Evolutionary conservation across 2,329 filamentous ascomycete genomes (phyloP).

Genomic region (Trichothecium roseum): DNA sequence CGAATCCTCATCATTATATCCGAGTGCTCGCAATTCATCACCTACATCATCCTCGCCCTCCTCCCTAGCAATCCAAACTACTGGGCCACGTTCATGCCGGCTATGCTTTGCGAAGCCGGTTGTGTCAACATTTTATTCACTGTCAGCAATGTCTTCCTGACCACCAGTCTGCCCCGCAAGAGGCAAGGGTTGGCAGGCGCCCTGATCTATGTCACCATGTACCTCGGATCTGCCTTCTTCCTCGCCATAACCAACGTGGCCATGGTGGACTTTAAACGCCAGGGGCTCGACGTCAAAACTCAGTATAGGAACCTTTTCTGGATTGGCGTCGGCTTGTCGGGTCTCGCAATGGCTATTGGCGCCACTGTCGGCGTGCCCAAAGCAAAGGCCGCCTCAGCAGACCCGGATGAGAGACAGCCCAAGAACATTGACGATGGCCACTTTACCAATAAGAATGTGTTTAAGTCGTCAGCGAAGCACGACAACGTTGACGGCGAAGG

Average conservation of each 20-base stretch:
- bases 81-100: constrained; percentile 55
- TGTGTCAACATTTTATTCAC: constrained; percentile 59
- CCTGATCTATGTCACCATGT: constrained; percentile 50
- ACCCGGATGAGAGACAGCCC: constrained; percentile 34
- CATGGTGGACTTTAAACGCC: constrained; percentile 28
- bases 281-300: constrained; percentile 25
- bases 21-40: constrained; percentile 37
- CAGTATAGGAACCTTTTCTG: constrained; percentile 53
- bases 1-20: constrained; percentile 45
- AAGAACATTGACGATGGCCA: constrained; percentile 25
- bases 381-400: constrained; percentile 13
- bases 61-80: constrained; percentile 42
- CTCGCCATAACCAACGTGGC: constrained; percentile 53
- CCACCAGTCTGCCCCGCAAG: constrained; percentile 46
- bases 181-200: constrained; percentile 56
- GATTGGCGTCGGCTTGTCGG: constrained; percentile 44
- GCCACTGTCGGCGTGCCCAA: too few species aligned
- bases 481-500: too few species aligned
- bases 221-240: constrained; percentile 52
- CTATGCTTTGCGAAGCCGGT: constrained; percentile 48
- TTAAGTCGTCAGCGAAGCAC: neutral
- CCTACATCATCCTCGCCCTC: constrained; percentile 44
- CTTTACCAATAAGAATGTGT: constrained; percentile 6
- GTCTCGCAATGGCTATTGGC: constrained; percentile 31
- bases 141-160: constrained; percentile 57